Conservation (phyloP, 129 eudicot genomes). For the Artemisia tridentata region DNA sequence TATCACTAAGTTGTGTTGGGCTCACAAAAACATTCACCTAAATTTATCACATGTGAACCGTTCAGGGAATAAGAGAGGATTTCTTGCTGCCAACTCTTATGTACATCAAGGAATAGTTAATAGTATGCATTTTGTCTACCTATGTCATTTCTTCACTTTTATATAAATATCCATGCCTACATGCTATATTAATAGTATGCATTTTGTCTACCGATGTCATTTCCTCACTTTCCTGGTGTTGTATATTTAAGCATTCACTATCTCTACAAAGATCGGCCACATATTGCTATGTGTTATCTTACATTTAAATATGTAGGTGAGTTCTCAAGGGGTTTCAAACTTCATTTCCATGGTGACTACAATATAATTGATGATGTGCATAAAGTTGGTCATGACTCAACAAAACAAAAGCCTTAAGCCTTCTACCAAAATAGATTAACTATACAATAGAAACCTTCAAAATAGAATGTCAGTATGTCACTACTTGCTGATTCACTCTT, state of each 20-base stretch:
- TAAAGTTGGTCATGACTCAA: background rate
- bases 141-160: background rate
- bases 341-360: background rate
- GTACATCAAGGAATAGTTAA: background rate
- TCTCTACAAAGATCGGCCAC: background rate
- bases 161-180: background rate
- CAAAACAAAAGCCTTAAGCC: slow-evolving; percentile 4
- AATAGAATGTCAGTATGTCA: too few species aligned
- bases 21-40: slow-evolving; percentile 4
- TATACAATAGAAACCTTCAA: too few species aligned
- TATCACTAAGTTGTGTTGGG: background rate
- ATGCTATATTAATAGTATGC: background rate
- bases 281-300: background rate
- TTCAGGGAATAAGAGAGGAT: background rate
- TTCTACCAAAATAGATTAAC: background rate
- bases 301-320: too few species aligned
- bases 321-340: too few species aligned
- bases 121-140: background rate
- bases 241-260: slow-evolving; percentile 12
- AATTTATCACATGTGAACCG: background rate
- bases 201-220: too few species aligned
- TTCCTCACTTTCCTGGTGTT: slow-evolving; percentile 12
- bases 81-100: background rate
- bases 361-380: background rate
- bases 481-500: background rate